These are phyloP conservation scores for Sclerotinia glacialis DNA, from an alignment of 2,329 filamentous ascomycete genomes.

Conservation along the genomic window DNA sequence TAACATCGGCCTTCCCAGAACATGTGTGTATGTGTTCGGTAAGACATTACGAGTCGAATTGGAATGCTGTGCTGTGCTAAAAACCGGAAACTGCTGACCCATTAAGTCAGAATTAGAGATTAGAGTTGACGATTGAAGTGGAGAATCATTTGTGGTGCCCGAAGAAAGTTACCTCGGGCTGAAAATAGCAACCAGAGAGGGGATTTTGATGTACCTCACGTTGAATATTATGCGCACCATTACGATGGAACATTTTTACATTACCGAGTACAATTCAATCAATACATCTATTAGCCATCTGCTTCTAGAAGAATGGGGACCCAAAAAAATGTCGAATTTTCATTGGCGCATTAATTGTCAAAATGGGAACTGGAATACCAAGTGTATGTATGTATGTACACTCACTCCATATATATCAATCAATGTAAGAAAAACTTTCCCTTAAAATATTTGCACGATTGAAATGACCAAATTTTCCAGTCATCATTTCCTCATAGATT, in stretches of 20 bases:
- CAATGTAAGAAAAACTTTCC: neutral
- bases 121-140: conserved; percentile 4
- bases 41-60: neutral
- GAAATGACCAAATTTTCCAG: neutral
- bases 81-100: conserved; percentile 10
- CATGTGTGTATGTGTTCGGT: neutral
- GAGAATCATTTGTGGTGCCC: neutral
- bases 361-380: neutral
- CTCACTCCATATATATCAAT: neutral
- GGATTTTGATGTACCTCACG: neutral
- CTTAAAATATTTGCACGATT: neutral
- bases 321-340: neutral
- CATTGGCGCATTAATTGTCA: conserved; percentile 16
- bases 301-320: neutral
- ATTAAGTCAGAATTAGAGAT: neutral
- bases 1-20: neutral
- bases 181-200: neutral
- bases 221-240: conserved; percentile 6
- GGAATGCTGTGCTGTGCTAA: neutral
- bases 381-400: neutral
- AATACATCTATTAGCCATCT: neutral
- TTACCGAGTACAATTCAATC: neutral
- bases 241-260: neutral
- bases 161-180: conserved; percentile 8
- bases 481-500: neutral